Conservation (phyloP, 164 flowering plant species). For the Malania oleifera region DNA sequence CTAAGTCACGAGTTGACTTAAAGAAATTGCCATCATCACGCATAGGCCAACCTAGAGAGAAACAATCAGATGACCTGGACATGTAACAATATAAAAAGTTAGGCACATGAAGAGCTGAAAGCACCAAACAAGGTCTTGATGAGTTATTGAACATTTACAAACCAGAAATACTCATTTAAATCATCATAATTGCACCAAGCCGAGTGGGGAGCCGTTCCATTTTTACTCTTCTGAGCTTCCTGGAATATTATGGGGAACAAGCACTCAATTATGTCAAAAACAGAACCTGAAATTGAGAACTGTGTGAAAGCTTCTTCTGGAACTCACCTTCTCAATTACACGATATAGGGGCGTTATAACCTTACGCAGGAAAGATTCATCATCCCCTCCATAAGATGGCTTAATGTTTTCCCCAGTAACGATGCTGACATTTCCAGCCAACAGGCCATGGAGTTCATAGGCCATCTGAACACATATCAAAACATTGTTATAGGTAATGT, state of each 20-base stretch:
- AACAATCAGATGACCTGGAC: slow-evolving; percentile 83
- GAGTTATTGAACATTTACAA: slow-evolving; percentile 16
- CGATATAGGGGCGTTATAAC: slow-evolving; percentile 89
- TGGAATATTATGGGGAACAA: slow-evolving; percentile 33
- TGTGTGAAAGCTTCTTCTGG: not conserved
- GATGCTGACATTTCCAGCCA: slow-evolving; percentile 97
- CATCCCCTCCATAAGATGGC: slow-evolving; percentile 98
- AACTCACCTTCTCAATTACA: slow-evolving; percentile 76
- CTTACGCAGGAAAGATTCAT: slow-evolving; percentile 91
- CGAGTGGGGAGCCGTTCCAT: slow-evolving; percentile 81
- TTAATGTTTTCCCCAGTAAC: slow-evolving; percentile 96
- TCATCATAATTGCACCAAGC: slow-evolving; percentile 98
- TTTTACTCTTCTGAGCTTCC: slow-evolving; percentile 70
- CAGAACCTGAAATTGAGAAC: not conserved
- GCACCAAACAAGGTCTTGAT: slow-evolving; percentile 4
- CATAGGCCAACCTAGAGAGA: slow-evolving; percentile 99
- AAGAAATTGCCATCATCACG: slow-evolving; percentile 95
- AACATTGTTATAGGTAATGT: not conserved
- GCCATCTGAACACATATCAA: slow-evolving; percentile 69
- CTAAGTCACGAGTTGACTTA: slow-evolving; percentile 57
- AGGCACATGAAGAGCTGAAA: slow-evolving; percentile 3
- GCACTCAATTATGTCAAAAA: slow-evolving; percentile 4
- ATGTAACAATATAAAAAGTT: slow-evolving; percentile 6
- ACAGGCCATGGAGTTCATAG: slow-evolving; percentile 89
- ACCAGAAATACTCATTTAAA: slow-evolving; percentile 98